A percentile compares a stretch with the other conserved stretches of the same genome.
phyloP scores from a whole-genome alignment of 495 filamentous ascomycete genomes.

The Parachaetomium inaequale region DNA sequence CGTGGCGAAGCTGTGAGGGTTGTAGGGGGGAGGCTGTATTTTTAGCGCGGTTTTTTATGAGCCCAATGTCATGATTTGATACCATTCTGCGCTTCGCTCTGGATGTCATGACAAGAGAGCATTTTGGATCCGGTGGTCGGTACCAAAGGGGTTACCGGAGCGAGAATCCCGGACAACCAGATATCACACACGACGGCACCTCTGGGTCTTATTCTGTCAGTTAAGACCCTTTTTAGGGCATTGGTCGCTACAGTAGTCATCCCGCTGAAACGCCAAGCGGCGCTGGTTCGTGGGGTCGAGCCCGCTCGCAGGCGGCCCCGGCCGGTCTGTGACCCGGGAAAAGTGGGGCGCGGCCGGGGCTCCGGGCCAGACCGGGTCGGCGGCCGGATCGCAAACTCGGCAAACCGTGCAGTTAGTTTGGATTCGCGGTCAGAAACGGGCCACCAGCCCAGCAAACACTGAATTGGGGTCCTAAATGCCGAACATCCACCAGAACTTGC shows the following conservation, averaged over 20 bases:
- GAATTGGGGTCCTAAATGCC: not conserved
- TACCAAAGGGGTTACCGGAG: not conserved
- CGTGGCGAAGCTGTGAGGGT: slow-evolving; percentile 23
- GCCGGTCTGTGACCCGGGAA: not conserved
- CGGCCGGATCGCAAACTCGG: slow-evolving; percentile 16
- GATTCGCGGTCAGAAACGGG: slow-evolving; percentile 6
- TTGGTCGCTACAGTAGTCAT: too few relatives aligned
- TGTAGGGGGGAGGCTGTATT: not conserved
- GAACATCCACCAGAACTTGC: not conserved
- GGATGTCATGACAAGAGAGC: too few relatives aligned
- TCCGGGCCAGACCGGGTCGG: slow-evolving; percentile 1
- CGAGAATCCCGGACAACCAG: not conserved
- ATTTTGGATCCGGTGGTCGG: not conserved
- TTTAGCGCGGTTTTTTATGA: slow-evolving; percentile 10
- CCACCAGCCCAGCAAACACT: not conserved
- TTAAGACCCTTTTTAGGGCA: too few relatives aligned
- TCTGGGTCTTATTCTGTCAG: not conserved
- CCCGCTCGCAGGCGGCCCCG: not conserved
- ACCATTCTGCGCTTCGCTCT: not conserved
- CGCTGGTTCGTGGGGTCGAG: not conserved
- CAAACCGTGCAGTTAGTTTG: not conserved
- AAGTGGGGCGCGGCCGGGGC: slow-evolving; percentile 2
- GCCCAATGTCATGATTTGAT: slow-evolving; percentile 11
- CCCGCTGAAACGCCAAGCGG: slow-evolving; percentile 6
- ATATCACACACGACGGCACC: not conserved